Conservation (phyloP, 345 rosid species). For the Salix suchowensis region DNA sequence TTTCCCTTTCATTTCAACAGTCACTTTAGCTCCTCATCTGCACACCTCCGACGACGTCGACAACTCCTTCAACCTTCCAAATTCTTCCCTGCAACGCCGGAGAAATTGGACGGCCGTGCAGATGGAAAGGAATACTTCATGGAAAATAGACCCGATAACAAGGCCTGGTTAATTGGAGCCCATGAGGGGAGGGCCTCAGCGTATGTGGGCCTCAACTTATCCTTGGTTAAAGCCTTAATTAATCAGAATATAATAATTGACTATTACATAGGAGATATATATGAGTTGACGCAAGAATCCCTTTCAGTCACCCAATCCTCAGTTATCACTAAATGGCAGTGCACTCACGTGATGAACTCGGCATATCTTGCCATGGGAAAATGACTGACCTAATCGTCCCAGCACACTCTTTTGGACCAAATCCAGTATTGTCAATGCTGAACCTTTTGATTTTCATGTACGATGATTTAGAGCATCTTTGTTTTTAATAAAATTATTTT, state of each 20-base stretch:
- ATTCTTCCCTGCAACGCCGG: too few species aligned
- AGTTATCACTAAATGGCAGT: neutral
- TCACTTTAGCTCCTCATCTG: too few species aligned
- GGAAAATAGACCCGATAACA: neutral
- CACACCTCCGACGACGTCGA: too few species aligned
- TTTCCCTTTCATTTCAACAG: too few species aligned
- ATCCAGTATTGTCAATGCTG: neutral
- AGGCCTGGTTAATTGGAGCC: neutral
- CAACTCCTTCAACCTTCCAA: too few species aligned
- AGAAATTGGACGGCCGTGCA: too few species aligned
- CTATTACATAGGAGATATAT: neutral
- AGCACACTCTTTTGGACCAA: neutral
- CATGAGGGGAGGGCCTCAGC: neutral
- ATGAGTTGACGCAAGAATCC: neutral
- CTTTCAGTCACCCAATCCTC: neutral
- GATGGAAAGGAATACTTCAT: too few species aligned
- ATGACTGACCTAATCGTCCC: neutral
- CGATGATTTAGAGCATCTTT: too few species aligned
- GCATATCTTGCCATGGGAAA: neutral
- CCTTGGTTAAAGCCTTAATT: neutral
- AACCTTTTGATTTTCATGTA: neutral
- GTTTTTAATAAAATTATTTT: too few species aligned
- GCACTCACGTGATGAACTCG: neutral
- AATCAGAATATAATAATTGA: neutral
- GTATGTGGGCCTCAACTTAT: neutral